phyloP scores from a whole-genome alignment of 2,329 filamentous ascomycete genomes.

The Hypoxylon sp. region DNA sequence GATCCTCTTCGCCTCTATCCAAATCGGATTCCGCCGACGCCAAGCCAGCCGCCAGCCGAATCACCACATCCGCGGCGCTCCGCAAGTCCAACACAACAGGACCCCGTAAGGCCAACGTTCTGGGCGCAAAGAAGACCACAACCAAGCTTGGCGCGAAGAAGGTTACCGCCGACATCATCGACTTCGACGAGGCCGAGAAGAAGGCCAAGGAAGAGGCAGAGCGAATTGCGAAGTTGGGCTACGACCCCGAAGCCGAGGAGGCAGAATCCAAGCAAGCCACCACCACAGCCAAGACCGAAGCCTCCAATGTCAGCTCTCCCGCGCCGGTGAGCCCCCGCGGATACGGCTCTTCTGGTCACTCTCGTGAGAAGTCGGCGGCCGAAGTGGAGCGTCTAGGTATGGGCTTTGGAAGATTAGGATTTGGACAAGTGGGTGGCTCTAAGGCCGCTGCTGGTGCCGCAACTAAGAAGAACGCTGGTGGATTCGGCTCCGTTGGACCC shows the following conservation, averaged over 20 bases:
- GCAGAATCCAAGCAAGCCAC: constrained; percentile 54
- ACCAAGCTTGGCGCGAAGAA: constrained; percentile 95
- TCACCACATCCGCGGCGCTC: constrained; percentile 81
- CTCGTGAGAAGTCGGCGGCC: constrained; percentile 70
- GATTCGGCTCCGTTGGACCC: constrained; percentile 85
- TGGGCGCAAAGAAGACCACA: constrained; percentile 80
- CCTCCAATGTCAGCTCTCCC: constrained; percentile 73
- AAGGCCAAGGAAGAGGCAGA: constrained; percentile 98
- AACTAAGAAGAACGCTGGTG: constrained; percentile 77
- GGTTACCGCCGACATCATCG: constrained; percentile 79
- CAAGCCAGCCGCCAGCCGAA: constrained; percentile 72
- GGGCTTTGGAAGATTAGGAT: constrained; percentile 85
- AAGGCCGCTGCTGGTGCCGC: constrained; percentile 64
- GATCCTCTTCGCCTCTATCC: constrained; percentile 83
- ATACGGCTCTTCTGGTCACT: constrained; percentile 70
- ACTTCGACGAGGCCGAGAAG: constrained; percentile 97
- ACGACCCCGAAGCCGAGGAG: constrained; percentile 89
- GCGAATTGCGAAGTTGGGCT: constrained; percentile 92
- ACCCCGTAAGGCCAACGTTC: constrained; percentile 83
- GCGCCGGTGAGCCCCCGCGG: constrained; percentile 76
- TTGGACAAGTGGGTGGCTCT: constrained; percentile 79
- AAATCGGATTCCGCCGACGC: constrained; percentile 65
- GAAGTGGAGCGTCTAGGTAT: constrained; percentile 91
- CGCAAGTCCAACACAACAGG: constrained; percentile 75
- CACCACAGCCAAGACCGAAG: constrained; percentile 53